Percentiles rank a stretch among this genome's conserved stretches.
Conservation (phyloP, 2,329 filamentous ascomycete genomes). For the Pezicula carpinea region DNA sequence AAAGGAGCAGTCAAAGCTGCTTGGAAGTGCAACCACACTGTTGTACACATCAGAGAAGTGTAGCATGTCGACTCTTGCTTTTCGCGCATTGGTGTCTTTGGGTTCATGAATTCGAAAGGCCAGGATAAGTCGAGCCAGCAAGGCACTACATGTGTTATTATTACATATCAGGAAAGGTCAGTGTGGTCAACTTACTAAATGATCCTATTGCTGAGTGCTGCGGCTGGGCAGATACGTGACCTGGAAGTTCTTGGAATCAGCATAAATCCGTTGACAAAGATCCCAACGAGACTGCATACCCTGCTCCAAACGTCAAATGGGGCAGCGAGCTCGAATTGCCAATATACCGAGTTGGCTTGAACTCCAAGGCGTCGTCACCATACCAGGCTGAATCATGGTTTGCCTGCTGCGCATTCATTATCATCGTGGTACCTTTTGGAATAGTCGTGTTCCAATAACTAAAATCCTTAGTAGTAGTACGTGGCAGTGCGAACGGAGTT, state of each 20-base stretch:
- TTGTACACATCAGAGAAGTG: slow-evolving; percentile 14
- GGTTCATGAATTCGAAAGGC: slow-evolving; percentile 15
- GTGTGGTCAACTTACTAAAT: slow-evolving; percentile 9
- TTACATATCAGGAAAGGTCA: background rate
- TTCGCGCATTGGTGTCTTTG: slow-evolving; percentile 4
- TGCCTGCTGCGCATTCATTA: slow-evolving; percentile 22
- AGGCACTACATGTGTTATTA: slow-evolving; percentile 5
- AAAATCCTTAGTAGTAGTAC: slow-evolving; percentile 16
- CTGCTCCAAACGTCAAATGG: slow-evolving; percentile 21
- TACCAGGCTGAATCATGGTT: slow-evolving; percentile 19
- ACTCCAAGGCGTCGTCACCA: slow-evolving; percentile 17
- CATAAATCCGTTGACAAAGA: no score
- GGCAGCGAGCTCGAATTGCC: slow-evolving; percentile 12
- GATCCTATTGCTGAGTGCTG: slow-evolving; percentile 19
- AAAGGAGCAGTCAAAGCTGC: slow-evolving; percentile 13
- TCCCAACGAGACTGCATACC: slow-evolving; percentile 3
- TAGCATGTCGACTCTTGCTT: slow-evolving; percentile 14
- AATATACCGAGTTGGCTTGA: slow-evolving; percentile 18
- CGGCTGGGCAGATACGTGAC: slow-evolving; percentile 18
- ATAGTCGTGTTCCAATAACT: slow-evolving; percentile 11
- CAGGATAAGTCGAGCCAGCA: slow-evolving; percentile 13
- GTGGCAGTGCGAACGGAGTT: slow-evolving; percentile 15
- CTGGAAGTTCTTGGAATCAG: no score
- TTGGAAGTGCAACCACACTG: slow-evolving; percentile 13
- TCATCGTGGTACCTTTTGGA: slow-evolving; percentile 19